Percentiles rank a stretch among this genome's conserved stretches.
phyloP scores from a whole-genome alignment of 73 alveolate species.

The Paramecium sonneborni region DNA sequence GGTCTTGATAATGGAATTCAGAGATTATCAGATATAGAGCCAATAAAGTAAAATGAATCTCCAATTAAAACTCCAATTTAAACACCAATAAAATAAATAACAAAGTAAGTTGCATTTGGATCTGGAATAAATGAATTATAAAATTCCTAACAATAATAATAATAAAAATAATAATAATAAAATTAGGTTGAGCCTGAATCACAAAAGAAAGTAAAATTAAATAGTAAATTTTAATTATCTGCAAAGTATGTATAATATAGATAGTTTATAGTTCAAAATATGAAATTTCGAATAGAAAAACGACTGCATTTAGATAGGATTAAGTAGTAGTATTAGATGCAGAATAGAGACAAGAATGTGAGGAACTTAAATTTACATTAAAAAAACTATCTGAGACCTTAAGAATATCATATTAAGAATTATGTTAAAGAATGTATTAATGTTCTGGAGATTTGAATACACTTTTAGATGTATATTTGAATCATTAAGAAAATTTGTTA shows the following conservation, averaged over 20 bases:
- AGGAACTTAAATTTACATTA: background rate
- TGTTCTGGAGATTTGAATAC: constrained; percentile 41
- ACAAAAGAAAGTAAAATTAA: constrained; percentile 1
- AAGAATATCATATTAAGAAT: background rate
- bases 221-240: constrained; percentile 4
- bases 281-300: background rate
- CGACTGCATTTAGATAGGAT: background rate
- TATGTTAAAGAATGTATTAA: constrained; percentile 3
- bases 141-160: background rate
- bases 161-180: background rate
- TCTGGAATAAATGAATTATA: background rate
- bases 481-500: background rate
- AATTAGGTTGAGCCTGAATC: background rate
- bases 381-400: background rate
- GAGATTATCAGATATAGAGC: background rate
- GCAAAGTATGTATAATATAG: background rate
- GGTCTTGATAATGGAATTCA: background rate
- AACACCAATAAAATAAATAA: background rate
- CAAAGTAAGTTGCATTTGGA: background rate
- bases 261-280: background rate
- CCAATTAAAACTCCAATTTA: background rate
- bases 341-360: background rate
- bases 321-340: background rate
- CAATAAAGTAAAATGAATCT: background rate
- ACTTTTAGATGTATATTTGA: constrained; percentile 3